Conservation (phyloP, 2,329 filamentous ascomycete species). For the Raffaelea albimanens region DNA sequence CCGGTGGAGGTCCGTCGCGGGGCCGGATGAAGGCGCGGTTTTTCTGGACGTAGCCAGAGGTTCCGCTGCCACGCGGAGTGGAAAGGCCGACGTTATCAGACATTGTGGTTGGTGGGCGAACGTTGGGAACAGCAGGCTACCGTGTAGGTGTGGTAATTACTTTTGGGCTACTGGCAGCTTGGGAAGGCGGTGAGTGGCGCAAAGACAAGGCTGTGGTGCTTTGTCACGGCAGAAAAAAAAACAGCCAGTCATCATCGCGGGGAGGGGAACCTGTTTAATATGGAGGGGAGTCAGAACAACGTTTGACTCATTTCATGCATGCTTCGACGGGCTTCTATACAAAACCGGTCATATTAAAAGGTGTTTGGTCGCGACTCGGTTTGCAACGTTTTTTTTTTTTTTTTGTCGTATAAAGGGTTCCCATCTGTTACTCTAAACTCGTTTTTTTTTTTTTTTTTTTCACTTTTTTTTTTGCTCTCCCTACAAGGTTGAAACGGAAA, state of each 20-base stretch:
- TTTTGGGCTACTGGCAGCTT: too few species aligned
- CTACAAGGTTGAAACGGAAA: background rate
- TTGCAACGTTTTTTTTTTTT: background rate
- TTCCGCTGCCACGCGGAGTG: constrained; percentile 89
- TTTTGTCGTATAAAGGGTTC: background rate
- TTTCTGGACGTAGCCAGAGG: constrained; percentile 94
- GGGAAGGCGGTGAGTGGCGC: background rate
- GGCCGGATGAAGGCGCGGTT: constrained; percentile 84
- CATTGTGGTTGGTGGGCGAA: constrained; percentile 42
- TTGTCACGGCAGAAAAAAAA: constrained; percentile 5
- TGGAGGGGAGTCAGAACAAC: too few species aligned
- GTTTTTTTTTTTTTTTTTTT: background rate
- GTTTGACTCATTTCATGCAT: too few species aligned
- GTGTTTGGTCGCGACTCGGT: too few species aligned
- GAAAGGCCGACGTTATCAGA: constrained; percentile 94
- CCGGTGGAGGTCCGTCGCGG: constrained; percentile 59
- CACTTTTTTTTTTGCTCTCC: background rate
- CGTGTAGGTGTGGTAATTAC: background rate
- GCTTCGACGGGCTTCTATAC: too few species aligned
- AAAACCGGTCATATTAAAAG: too few species aligned
- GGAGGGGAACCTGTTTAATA: too few species aligned
- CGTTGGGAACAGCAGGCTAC: too few species aligned
- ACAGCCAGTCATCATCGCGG: background rate
- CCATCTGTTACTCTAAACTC: background rate
- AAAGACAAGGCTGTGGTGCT: constrained; percentile 6